These are phyloP conservation scores for Helianthus tuberosus DNA, from an alignment of 129 eudicot genomes.

Conservation along the genomic window DNA sequence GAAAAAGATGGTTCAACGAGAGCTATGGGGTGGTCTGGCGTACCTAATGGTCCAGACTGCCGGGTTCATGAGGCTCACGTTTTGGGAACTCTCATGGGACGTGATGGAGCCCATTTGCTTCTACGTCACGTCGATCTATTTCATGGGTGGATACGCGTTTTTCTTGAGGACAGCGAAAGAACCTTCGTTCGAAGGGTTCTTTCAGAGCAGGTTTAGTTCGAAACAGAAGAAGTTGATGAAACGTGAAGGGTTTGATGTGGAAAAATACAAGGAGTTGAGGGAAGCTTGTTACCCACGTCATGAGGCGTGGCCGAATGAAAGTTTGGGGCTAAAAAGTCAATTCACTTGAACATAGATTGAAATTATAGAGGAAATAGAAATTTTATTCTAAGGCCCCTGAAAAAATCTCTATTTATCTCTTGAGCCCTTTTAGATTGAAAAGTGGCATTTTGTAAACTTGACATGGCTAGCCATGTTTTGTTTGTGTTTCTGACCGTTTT, in stretches of 20 bases:
- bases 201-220: constrained; percentile 69
- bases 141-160: constrained; percentile 87
- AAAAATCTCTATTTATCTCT: not conserved
- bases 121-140: constrained; percentile 76
- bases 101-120: constrained; percentile 99
- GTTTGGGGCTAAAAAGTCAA: constrained; percentile 22
- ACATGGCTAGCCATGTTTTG: constrained; percentile 9
- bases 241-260: constrained; percentile 58
- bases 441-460: constrained; percentile 31
- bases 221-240: constrained; percentile 72
- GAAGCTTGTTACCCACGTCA: constrained; percentile 53
- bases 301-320: constrained; percentile 42
- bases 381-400: constrained; percentile 15
- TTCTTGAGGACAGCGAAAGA: constrained; percentile 89
- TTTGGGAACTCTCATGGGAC: constrained; percentile 99
- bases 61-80: constrained; percentile 93
- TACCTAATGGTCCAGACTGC: constrained; percentile 83
- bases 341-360: constrained; percentile 34
- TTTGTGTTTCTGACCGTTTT: not conserved
- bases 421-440: constrained; percentile 14
- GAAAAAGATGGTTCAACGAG: constrained; percentile 58
- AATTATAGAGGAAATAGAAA: constrained; percentile 9
- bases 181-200: constrained; percentile 92
- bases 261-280: constrained; percentile 67
- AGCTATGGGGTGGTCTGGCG: constrained; percentile 84